Evolutionary conservation across 78 protist genomes (phyloP).

Genomic region (Neovahlkampfia damariscottae): DNA sequence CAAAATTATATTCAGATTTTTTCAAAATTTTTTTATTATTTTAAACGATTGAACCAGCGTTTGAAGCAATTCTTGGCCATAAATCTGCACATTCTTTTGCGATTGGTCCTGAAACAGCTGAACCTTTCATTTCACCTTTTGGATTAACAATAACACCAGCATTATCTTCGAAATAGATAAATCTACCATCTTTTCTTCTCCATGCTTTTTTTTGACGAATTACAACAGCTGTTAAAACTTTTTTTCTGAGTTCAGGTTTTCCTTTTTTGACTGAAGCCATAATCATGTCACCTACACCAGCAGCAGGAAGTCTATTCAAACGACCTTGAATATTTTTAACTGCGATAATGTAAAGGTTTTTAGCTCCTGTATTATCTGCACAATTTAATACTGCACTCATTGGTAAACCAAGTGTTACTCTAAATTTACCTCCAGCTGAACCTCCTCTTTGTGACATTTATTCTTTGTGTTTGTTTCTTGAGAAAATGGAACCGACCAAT

Average conservation of each 20-base stretch:
- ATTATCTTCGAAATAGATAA: constrained; percentile 96
- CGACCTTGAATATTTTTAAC: constrained; percentile 87
- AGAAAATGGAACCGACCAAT: too few relatives aligned
- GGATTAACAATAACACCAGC: constrained; percentile 97
- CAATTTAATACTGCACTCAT: constrained; percentile 95
- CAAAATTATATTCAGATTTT: too few relatives aligned
- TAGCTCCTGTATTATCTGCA: constrained; percentile 99
- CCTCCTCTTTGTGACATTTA: too few relatives aligned
- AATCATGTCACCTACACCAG: constrained; percentile 91
- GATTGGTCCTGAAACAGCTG: constrained; percentile 97
- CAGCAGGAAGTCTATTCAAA: constrained; percentile 92
- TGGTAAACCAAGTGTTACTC: constrained; percentile 74
- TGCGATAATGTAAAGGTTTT: constrained; percentile 96
- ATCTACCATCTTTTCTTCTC: constrained; percentile 86
- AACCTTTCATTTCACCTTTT: constrained; percentile 98
- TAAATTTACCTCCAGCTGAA: constrained; percentile 60
- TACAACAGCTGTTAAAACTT: constrained; percentile 89
- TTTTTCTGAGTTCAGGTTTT: constrained; percentile 95
- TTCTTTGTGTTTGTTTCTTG: too few relatives aligned
- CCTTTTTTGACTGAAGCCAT: constrained; percentile 98
- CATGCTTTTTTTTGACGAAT: constrained; percentile 95
- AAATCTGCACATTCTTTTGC: constrained; percentile 98
- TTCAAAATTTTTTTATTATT: background rate
- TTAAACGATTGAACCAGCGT: constrained; percentile 15
- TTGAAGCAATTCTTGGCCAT: constrained; percentile 93